Base-by-base conservation (phyloP, 495 filamentous ascomycete genomes). In the Usnea hakonensis region DNA sequence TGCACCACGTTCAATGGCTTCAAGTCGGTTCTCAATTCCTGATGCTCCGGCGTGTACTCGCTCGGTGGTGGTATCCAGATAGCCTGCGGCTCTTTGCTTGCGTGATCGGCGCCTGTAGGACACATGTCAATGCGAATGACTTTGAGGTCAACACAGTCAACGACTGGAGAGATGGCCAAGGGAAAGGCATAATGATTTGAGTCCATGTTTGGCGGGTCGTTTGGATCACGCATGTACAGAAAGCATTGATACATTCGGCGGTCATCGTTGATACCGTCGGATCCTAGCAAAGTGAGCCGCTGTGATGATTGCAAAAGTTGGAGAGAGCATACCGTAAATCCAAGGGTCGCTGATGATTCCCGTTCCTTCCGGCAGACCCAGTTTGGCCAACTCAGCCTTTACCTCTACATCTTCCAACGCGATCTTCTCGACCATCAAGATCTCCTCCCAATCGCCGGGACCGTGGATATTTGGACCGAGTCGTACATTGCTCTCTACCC, bases 121-220 rank as follows among this genome's bases (percentile, higher is more conserved):
- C 81, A 72, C 32, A 76, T 75, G 61, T 81, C 79, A 68, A 82
- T 81, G 13, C 79, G 76, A 40, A 80, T 82, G 5, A 95, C 80
- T 57, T 86, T 79, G 69, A 79, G 79, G 2, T 81, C 84, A 32
- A 80, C 77, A 1, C 81, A 82, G 67, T 85, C 83, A 44, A 95
- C 77, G 23, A 94, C 88, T 0, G 90, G 90, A 7, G 87, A 91
- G 66, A 94, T 87, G 38, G 85, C 80, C 55, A 91, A 79, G 0
- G 90, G 90, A 38, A 89, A 79, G 0, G 89, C 84, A 71, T 95
- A 95, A 66, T 93, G 87, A 69, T 91, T 92, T 53, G 79, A 83
- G 64, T 90, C 87, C 16, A 73, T 69, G 68, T 87, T 83, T 9
- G 70, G 63, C 4, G 80, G 63, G 65, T 85, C 82, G 17, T 70